Evolutionary conservation across 1,139 yeast species (phyloP).

Genomic region (Scheffersomyces lignicola): DNA sequence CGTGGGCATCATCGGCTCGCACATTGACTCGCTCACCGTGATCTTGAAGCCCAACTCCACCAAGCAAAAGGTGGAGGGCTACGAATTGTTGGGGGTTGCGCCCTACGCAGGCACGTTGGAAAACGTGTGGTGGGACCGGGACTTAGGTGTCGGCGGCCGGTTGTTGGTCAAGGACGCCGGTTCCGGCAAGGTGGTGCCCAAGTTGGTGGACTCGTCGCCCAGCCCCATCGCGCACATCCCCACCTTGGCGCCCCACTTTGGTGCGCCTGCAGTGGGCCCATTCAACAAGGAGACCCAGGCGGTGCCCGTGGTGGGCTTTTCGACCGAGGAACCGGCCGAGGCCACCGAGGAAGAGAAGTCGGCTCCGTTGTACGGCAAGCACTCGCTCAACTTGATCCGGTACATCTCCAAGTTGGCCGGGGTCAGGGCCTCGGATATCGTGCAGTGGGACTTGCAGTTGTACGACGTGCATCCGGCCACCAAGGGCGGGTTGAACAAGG

Average conservation of each 20-base stretch:
- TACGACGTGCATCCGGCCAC: conserved; percentile 42
- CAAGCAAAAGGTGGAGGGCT: conserved; percentile 34
- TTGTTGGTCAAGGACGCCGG: conserved; percentile 25
- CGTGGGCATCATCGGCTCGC: conserved; percentile 42
- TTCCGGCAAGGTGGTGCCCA: conserved; percentile 23
- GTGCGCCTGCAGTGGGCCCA: conserved; percentile 30
- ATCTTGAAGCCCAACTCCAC: conserved; percentile 39
- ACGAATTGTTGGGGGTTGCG: conserved; percentile 45
- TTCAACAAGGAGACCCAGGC: conserved; percentile 42
- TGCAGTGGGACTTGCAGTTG: conserved; percentile 41
- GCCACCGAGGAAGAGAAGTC: conserved; percentile 33
- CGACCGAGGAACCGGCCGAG: conserved; percentile 18
- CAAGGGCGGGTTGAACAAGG: conserved; percentile 41
- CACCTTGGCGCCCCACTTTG: conserved; percentile 43
- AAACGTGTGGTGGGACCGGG: conserved; percentile 44
- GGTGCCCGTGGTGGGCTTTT: conserved; percentile 43
- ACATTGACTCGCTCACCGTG: conserved; percentile 43
- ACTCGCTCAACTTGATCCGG: conserved; percentile 36
- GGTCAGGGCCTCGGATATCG: conserved; percentile 24
- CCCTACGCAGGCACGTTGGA: conserved; percentile 42
- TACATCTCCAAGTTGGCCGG: conserved; percentile 32
- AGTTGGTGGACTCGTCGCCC: conserved; percentile 36
- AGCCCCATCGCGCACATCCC: conserved; percentile 46
- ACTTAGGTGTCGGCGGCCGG: conserved; percentile 49
- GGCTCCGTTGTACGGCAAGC: conserved; percentile 40